A percentile compares a stretch with the other conserved stretches of the same genome.
Conservation (phyloP, 2,329 filamentous ascomycete species). For the Scytalidium sp. region DNA sequence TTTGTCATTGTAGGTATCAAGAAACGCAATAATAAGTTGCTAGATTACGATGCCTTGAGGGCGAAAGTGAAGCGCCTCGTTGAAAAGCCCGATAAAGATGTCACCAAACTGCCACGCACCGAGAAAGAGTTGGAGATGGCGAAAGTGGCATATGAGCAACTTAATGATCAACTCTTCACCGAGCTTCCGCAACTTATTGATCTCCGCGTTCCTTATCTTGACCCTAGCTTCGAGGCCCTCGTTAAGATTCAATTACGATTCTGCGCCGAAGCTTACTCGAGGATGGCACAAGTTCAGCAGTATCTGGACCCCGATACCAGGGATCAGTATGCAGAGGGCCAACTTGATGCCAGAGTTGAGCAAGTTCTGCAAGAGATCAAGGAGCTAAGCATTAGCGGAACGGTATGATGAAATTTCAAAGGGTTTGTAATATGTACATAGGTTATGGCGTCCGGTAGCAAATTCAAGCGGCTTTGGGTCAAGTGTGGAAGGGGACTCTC, state of each 20-base stretch:
- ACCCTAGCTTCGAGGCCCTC: conserved; percentile 94
- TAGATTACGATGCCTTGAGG: conserved; percentile 95
- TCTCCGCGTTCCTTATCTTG: conserved; percentile 91
- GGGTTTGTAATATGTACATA: background rate
- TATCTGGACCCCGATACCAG: conserved; percentile 93
- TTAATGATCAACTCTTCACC: conserved; percentile 92
- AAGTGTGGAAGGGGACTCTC: no score
- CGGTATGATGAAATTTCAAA: conserved; percentile 42
- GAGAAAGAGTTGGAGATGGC: conserved; percentile 97
- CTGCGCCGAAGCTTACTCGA: conserved; percentile 93
- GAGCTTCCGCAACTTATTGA: conserved; percentile 97
- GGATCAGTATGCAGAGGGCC: conserved; percentile 92
- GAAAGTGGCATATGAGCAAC: conserved; percentile 87
- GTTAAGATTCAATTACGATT: conserved; percentile 98
- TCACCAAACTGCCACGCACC: conserved; percentile 89
- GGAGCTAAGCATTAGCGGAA: conserved; percentile 86
- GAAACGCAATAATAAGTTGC: conserved; percentile 96
- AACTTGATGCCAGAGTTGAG: conserved; percentile 88
- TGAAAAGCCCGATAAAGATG: conserved; percentile 98
- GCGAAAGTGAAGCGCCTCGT: conserved; percentile 95
- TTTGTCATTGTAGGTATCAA: conserved; percentile 70
- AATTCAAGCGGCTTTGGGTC: background rate
- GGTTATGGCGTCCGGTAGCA: background rate
- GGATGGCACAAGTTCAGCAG: conserved; percentile 99
- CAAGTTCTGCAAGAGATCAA: conserved; percentile 96